These are phyloP conservation scores for Pseudogymnoascus sp. DNA, from an alignment of 2,329 filamentous ascomycete genomes.

Conservation along the genomic window DNA sequence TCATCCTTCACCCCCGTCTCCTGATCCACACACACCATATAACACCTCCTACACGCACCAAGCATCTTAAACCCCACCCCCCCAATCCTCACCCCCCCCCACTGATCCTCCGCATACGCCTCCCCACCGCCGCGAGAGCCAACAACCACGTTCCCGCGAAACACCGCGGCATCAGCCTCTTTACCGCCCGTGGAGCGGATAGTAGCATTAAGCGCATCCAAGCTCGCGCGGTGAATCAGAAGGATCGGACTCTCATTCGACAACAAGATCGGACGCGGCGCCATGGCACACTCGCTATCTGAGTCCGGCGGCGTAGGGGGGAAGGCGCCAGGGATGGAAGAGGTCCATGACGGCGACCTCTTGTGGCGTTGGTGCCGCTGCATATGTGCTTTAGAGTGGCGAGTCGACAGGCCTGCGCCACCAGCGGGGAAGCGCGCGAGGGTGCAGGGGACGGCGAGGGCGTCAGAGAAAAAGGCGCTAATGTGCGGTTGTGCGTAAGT, in stretches of 20 bases:
- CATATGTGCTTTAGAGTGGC: constrained; percentile 65
- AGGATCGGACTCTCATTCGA: constrained; percentile 94
- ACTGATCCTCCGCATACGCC: constrained; percentile 73
- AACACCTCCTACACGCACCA: constrained; percentile 78
- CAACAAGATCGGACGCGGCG: constrained; percentile 56
- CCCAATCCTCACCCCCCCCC: constrained; percentile 61
- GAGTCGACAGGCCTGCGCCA: constrained; percentile 46
- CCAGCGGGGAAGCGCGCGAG: constrained; percentile 75
- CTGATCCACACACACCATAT: constrained; percentile 95
- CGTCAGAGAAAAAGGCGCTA: constrained; percentile 67
- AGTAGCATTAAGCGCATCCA: constrained; percentile 65
- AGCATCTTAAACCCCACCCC: constrained; percentile 58
- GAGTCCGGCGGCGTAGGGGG: constrained; percentile 50
- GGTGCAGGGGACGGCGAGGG: constrained; percentile 69
- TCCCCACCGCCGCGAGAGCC: constrained; percentile 34
- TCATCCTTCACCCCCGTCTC: constrained; percentile 65
- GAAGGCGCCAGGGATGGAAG: constrained; percentile 39
- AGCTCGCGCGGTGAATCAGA: constrained; percentile 69
- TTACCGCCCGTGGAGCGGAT: constrained; percentile 57
- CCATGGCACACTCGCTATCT: constrained; percentile 36
- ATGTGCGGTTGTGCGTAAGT: constrained; percentile 59
- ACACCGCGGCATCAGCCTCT: constrained; percentile 62
- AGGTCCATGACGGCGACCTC: constrained; percentile 29
- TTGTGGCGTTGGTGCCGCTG: constrained; percentile 43
- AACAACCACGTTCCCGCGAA: constrained; percentile 82